A percentile compares a stretch with the other conserved stretches of the same genome.
phyloP scores from a whole-genome alignment of 140 eudicot genomes.

The Bidens hawaiensis region DNA sequence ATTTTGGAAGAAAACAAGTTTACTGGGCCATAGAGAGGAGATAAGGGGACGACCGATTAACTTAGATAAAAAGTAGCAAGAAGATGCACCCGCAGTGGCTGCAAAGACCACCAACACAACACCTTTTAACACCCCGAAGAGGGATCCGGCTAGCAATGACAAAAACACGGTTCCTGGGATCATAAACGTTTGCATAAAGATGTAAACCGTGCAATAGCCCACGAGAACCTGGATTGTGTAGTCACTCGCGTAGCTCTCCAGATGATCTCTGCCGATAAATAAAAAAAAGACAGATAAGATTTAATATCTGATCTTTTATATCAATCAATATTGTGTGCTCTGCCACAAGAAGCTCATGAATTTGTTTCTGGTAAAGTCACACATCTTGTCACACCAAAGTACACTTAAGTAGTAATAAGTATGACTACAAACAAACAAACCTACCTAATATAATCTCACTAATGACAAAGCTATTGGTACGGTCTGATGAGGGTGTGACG shows the following conservation, averaged over 20 bases:
- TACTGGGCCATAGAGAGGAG: constrained; percentile 83
- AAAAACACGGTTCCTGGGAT: constrained; percentile 93
- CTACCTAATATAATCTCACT: too few species aligned
- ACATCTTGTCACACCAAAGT: too few species aligned
- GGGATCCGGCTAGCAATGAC: constrained; percentile 90
- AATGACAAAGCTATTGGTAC: too few species aligned
- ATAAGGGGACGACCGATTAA: constrained; percentile 78
- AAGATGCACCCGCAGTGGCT: constrained; percentile 96
- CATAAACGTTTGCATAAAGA: constrained; percentile 98
- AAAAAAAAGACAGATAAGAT: not conserved
- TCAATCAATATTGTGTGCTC: too few species aligned
- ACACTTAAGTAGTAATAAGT: too few species aligned
- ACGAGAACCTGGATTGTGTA: constrained; percentile 82
- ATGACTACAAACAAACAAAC: too few species aligned
- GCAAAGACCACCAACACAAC: constrained; percentile 78
- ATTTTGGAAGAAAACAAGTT: constrained; percentile 69
- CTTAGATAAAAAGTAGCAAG: constrained; percentile 81
- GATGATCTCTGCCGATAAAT: constrained; percentile 51
- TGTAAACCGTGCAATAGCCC: constrained; percentile 80
- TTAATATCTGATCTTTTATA: not conserved
- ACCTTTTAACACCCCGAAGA: constrained; percentile 80
- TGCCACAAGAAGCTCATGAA: too few species aligned
- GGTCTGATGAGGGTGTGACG: too few species aligned
- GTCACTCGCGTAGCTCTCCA: constrained; percentile 86
- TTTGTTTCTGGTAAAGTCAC: too few species aligned